A percentile compares a stretch with the other conserved stretches of the same genome.
Conservation (phyloP, 106 monocot genomes). For the Xerophyta viscosa region DNA sequence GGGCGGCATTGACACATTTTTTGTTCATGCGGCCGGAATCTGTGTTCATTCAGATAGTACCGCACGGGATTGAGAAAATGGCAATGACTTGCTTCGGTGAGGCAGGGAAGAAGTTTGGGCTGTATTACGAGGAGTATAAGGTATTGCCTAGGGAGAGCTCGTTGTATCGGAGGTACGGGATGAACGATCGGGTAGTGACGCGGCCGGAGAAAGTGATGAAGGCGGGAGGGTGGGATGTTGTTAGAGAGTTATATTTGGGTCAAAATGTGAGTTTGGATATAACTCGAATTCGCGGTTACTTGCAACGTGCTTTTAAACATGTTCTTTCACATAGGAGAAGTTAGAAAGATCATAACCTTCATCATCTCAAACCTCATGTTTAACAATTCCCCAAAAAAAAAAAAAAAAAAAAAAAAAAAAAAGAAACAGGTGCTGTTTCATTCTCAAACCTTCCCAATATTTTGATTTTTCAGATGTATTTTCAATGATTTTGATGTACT, state of each 20-base stretch:
- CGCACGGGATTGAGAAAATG: conserved; percentile 61
- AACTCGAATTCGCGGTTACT: conserved; percentile 18
- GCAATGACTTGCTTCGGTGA: conserved; percentile 60
- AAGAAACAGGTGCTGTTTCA: too few relatives aligned
- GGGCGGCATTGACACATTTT: conserved; percentile 77
- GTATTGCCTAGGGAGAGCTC: conserved; percentile 56
- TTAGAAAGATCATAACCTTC: too few relatives aligned
- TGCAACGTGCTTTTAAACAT: conserved; percentile 20
- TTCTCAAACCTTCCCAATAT: too few relatives aligned
- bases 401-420: too few relatives aligned
- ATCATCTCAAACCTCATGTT: too few relatives aligned
- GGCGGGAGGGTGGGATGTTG: conserved; percentile 52
- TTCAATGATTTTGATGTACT: too few relatives aligned
- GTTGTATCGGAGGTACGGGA: conserved; percentile 29
- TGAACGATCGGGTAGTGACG: conserved; percentile 28
- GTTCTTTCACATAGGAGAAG: conserved; percentile 4
- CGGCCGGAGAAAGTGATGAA: conserved; percentile 44
- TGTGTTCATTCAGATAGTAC: conserved; percentile 68
- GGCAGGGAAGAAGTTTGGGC: conserved; percentile 43
- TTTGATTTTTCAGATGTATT: too few relatives aligned
- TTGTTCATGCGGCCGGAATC: conserved; percentile 65
- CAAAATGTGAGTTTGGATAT: conserved; percentile 58
- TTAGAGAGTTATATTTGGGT: conserved; percentile 51
- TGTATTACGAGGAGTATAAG: conserved; percentile 39
- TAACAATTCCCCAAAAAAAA: too few relatives aligned